Evolutionary conservation across 1,284 basidiomycete genomes (phyloP), one percentile per base, ranked within the genome.

Genomic region (Mycena citricolor): DNA sequence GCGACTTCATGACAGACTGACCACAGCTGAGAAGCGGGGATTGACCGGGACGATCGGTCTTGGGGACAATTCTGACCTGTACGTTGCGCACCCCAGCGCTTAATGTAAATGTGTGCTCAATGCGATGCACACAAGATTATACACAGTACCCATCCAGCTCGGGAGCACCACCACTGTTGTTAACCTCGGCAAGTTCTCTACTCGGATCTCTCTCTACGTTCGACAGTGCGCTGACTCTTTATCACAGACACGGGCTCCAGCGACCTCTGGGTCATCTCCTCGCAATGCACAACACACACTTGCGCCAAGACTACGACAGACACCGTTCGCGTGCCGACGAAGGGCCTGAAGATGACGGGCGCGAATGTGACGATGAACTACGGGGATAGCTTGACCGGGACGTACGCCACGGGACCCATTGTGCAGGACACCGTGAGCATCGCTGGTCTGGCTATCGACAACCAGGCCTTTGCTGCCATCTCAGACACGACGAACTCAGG

Each of bases 321-420:
- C 8, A 33, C 28, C 13, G 13, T 32, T 11, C 39, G 8, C 14
- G 20, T 52, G 14, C 51, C 51, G 16, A 25, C 39, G 17, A 12
- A 12, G 10, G 13, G n/a, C 3, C 46, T 52, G 21, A 42, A 57
- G 5, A 52, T 41, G 16, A 58, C 57, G 5, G 57, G 65, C 14
- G 53, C 65, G 12, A 65, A 69, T 39, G 69, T 66, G 4, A 41
- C 52, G 11, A 59, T 81, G 23, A 54, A 60, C 5, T 81, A 81
- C 37, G 79, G 80, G 14, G 79, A 81, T 49, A 79, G 78, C 0
- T 54, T 46, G n/a, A 77, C 76, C 1, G 76, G 74, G 4, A 79
- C 77, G 2, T 70, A 70, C 47, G 78, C 79, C 1, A 58, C 61
- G 28, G 79, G 79, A 0, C 53, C 63, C 8, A 65, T 81, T 7